Conservation (phyloP, 805 yeast genomes). For the Saturnispora galanensis region DNA sequence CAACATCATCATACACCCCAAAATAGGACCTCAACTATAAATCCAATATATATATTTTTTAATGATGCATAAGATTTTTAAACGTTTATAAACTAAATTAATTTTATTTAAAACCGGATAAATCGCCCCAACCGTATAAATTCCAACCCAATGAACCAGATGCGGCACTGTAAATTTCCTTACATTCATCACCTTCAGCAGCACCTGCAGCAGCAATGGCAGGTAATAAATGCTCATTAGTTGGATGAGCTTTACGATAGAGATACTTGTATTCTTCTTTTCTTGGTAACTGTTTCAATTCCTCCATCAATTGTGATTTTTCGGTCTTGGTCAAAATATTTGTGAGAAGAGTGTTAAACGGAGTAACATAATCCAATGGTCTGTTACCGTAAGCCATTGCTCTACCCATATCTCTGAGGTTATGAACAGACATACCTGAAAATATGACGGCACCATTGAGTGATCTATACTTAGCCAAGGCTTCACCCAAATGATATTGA, state of each 20-base stretch:
- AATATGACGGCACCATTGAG: slow-evolving; percentile 45
- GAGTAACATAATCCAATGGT: slow-evolving; percentile 38
- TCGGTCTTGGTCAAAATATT: slow-evolving; percentile 26
- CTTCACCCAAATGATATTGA: slow-evolving; percentile 47
- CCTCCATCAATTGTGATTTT: slow-evolving; percentile 26
- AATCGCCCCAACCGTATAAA: slow-evolving; percentile 37
- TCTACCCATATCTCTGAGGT: slow-evolving; percentile 44
- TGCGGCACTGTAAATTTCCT: slow-evolving; percentile 37
- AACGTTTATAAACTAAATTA: too few relatives aligned
- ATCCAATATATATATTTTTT: too few relatives aligned
- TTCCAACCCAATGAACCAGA: slow-evolving; percentile 57
- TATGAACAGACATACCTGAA: slow-evolving; percentile 79
- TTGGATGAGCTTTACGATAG: slow-evolving; percentile 52
- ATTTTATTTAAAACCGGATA: neutral
- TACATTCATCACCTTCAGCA: slow-evolving; percentile 33
- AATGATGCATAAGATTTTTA: too few relatives aligned
- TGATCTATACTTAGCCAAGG: slow-evolving; percentile 40
- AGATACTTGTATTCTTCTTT: slow-evolving; percentile 24
- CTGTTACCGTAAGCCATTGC: slow-evolving; percentile 13
- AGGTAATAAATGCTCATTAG: slow-evolving; percentile 67
- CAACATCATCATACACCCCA: neutral
- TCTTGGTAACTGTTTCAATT: slow-evolving; percentile 28
- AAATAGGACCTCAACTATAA: neutral
- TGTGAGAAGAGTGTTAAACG: slow-evolving; percentile 41
- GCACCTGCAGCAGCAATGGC: slow-evolving; percentile 52